Evolutionary conservation across 768 basidiomycete genomes (phyloP), one percentile per base, ranked within the genome.

Genomic region (Lyophyllum atratum): DNA sequence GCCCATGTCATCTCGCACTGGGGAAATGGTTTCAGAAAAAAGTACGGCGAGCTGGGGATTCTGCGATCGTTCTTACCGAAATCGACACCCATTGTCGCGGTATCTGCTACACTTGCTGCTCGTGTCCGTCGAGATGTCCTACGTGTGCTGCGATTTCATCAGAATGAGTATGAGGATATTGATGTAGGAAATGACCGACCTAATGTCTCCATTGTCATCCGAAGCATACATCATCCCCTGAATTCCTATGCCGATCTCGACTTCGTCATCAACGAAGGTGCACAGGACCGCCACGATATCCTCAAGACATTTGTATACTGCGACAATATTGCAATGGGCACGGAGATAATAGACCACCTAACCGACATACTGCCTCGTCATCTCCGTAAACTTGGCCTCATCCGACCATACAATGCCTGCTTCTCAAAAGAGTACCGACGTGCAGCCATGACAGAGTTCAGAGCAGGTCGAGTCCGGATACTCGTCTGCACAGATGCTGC

Each of bases 401-500:
- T 73, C 12, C 64, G 68, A 0, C 67, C 70, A 4, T 74, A 66
- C 59, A 73, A 66, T 55, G 71, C 70, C 0, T 60, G 53, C 0
- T 59, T 65, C 22, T 62, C 63, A 0, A 2, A 19, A 0, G 46
- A 64, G 10, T 67, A 71, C 53, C 65, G 68, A 9, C n/a, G 34
- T 1, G 24, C 28, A 1, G 66, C 67, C 1, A 67, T 75, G 68
- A 14, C 37, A 0, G 31, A 59, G 2, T 74, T 75, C 56, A 65
- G 64, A 28, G 45, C 26, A 0, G 72, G 72, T 0, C 15, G n/a
- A 0, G 58, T 76, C 1, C 66, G 71, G 0, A 62, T 76, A 1
- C 28, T 75, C 7, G 60, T 74, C 3, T 75, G 73, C 53, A 76
- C 75, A 1, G 74, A 76, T 54, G 75, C 74, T 8, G 70, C 72